Conservation (phyloP, 169 alveolate genomes). For the Blepharisma undulans region DNA sequence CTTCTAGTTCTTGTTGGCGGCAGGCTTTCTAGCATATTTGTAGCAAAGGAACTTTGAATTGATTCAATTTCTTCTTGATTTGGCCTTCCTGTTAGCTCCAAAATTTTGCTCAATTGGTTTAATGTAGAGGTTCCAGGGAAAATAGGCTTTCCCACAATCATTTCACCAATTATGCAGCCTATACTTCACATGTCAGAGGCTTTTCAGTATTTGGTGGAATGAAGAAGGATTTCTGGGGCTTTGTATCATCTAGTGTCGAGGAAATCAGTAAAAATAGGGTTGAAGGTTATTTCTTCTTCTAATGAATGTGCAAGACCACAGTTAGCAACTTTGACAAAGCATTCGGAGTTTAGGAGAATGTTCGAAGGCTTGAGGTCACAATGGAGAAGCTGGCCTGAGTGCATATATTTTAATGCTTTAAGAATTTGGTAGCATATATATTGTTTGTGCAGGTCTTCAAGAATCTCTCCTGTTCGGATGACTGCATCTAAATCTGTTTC, state of each 20-base stretch:
- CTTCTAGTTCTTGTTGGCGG: too few relatives aligned
- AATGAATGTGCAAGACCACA: conserved; percentile 87
- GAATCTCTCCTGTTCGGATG: conserved; percentile 55
- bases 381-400: too few relatives aligned
- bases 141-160: conserved; percentile 38
- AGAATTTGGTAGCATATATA: conserved; percentile 69
- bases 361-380: conserved; percentile 87
- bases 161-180: conserved; percentile 42
- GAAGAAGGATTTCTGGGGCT: conserved; percentile 52
- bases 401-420: conserved; percentile 75
- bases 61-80: conserved; percentile 68
- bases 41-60: conserved; percentile 54
- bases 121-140: conserved; percentile 58
- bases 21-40: conserved; percentile 54
- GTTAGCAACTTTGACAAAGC: conserved; percentile 86
- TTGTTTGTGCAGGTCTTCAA: conserved; percentile 59
- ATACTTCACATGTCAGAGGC: conserved; percentile 40
- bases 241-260: conserved; percentile 62
- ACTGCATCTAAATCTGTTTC: conserved; percentile 74
- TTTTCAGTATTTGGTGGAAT: conserved; percentile 16
- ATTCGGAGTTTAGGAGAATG: conserved; percentile 71
- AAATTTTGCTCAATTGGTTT: conserved; percentile 68
- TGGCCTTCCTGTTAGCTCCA: conserved; percentile 77
- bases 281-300: too few relatives aligned
- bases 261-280: conserved; percentile 79